Conservation (phyloP, 441 rosid genomes). For the Lepidium campestre region DNA sequence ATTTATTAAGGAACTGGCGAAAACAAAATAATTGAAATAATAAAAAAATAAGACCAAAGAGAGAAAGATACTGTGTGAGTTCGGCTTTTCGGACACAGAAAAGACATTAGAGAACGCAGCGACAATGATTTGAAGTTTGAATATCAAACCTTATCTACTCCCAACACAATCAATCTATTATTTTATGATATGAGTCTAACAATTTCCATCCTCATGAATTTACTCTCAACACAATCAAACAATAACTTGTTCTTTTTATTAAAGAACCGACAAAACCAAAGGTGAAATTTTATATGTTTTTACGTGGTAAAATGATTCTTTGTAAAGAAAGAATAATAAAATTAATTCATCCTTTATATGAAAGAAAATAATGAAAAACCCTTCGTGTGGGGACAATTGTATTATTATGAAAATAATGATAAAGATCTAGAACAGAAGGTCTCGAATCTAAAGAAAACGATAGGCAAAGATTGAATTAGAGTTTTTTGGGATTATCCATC, state of each 20-base stretch:
- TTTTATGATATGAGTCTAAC: neutral
- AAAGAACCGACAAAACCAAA: no score
- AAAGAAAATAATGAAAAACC: neutral
- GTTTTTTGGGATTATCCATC: constrained; percentile 22
- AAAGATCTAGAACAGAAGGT: constrained; percentile 1
- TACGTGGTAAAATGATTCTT: neutral
- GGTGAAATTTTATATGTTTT: no score
- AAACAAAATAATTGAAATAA: no score
- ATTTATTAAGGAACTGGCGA: neutral
- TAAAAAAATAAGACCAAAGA: neutral
- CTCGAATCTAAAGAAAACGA: constrained; percentile 13
- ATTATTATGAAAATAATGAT: neutral
- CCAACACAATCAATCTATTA: neutral
- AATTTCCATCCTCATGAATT: no score
- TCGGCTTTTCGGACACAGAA: constrained; percentile 26
- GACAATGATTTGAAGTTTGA: constrained; percentile 7
- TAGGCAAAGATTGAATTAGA: neutral
- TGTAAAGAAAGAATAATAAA: neutral
- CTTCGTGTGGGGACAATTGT: neutral
- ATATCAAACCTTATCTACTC: constrained; percentile 16
- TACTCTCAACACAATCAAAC: no score
- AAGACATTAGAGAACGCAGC: constrained; percentile 5
- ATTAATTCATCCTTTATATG: neutral
- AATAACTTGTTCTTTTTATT: no score
- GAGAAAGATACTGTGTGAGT: neutral